Evolutionary conservation across 495 filamentous ascomycete species (phyloP), one percentile per base, ranked within the genome.

Genomic region (Aspergillus campestris): DNA sequence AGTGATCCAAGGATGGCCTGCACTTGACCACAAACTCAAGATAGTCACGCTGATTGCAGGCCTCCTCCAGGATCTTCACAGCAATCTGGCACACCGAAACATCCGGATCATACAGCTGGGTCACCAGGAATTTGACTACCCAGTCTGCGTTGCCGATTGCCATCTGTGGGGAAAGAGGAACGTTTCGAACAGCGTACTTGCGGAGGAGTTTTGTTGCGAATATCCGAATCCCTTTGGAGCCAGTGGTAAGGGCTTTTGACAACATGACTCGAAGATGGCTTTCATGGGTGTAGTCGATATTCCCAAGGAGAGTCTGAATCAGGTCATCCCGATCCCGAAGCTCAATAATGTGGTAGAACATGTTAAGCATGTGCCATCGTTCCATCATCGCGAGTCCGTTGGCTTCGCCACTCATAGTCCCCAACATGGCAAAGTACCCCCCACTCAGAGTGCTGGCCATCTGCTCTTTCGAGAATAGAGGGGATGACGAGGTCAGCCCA

Each of bases 301-400:
- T 90, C 30, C 81, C 78, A 7, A 98, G 72, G 55, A 97, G 77
- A 14, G 87, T 73, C 51, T 89, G 84, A 49, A 95, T 86, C 35
- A 98, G 73, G 57, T 98, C 92, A 37, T 91, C 87, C 3, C 94
- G 84, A 59, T 87, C 82, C 52, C 83, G 82, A 13, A 95, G 74
- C 55, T 97, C 94, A 44, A 94, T 79, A 55, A 98, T 92, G 58
- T 96, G 91, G 60, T 98, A 98, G 71, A 95, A 90, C 87, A 97
- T 97, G 62, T 96, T 97, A 59, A 95, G 83, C 74, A 97, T 91
- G 49, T 87, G 87, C 89, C 91, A 97, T 50, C 88, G 74, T 57
- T 95, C 90, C 62, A 98, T 82, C 78, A 97, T 95, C 51, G 80
- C 76, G 27, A 96, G 73, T 1, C 92, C 92, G 47, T 80, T 85